These are phyloP conservation scores for Dentipellis fragilis DNA, from an alignment of 768 basidiomycete species.

Conservation along the genomic window DNA sequence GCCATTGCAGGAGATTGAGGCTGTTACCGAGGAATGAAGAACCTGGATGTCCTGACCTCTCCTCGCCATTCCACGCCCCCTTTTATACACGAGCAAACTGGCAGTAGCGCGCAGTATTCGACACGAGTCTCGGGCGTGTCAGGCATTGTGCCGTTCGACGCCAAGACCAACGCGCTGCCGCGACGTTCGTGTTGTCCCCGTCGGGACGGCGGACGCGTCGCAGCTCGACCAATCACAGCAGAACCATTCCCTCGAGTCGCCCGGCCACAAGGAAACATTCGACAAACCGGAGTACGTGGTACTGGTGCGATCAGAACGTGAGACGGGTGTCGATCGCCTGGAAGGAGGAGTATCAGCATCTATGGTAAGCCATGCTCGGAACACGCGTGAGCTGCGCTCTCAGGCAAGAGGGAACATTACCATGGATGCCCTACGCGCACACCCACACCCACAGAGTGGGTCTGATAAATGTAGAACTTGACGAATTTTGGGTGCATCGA, in stretches of 20 bases:
- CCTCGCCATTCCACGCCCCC: not conserved
- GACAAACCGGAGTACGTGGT: not conserved
- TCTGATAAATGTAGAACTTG: not conserved
- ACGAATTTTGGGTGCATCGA: not conserved
- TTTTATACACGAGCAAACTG: not conserved
- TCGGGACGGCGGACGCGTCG: not conserved
- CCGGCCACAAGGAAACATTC: not conserved
- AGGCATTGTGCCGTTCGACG: not conserved
- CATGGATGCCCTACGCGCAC: not conserved
- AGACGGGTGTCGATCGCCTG: not conserved
- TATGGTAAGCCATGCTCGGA: not conserved
- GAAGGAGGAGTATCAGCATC: not conserved
- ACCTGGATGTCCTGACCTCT: not conserved
- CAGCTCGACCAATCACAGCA: not conserved
- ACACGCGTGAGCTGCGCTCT: not conserved
- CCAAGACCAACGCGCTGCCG: not conserved
- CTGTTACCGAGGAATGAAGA: constrained; percentile 8
- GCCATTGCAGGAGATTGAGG: not conserved
- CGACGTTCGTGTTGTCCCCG: not conserved
- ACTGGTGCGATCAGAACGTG: not conserved
- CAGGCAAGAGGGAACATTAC: not conserved
- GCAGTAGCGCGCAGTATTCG: not conserved
- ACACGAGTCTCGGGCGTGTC: not conserved
- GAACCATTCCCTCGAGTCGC: not conserved
- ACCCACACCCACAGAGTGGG: not conserved